phyloP scores from a whole-genome alignment of 768 basidiomycete species.

The Boletus bicolor region DNA sequence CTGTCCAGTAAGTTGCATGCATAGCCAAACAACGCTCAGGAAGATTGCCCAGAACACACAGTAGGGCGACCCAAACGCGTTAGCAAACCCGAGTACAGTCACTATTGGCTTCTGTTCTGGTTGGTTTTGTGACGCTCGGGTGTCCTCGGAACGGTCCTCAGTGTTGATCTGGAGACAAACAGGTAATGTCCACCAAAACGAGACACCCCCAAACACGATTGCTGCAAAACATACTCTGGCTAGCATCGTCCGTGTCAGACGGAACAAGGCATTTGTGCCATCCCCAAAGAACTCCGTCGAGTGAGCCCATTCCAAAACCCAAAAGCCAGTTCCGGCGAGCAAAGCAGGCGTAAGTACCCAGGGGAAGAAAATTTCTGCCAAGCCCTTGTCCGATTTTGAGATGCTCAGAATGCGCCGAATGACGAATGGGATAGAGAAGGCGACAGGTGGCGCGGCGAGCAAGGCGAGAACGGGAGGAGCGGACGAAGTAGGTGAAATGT shows the following conservation, averaged over 20 bases:
- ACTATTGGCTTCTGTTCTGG: conserved; percentile 42
- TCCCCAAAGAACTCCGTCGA: conserved; percentile 45
- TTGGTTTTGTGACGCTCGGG: conserved; percentile 4
- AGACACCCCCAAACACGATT: conserved; percentile 50
- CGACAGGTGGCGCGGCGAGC: conserved; percentile 51
- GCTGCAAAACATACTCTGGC: conserved; percentile 55
- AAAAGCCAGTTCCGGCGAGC: conserved; percentile 58
- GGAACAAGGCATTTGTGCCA: conserved; percentile 43
- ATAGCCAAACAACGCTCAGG: conserved; percentile 50
- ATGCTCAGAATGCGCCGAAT: conserved; percentile 57
- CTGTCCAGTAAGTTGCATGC: conserved; percentile 81
- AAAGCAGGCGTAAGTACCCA: conserved; percentile 57
- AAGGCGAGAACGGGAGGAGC: conserved; percentile 61
- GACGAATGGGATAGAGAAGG: conserved; percentile 53
- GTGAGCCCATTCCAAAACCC: conserved; percentile 82
- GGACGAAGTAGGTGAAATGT: conserved; percentile 65
- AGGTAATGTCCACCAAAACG: conserved; percentile 71
- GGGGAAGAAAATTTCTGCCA: conserved; percentile 63
- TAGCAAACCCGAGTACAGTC: conserved; percentile 79
- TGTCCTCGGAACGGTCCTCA: conserved; percentile 14
- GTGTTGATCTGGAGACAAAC: conserved; percentile 67
- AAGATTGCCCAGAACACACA: conserved; percentile 73
- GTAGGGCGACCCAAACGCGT: conserved; percentile 87
- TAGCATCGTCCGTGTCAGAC: conserved; percentile 54
- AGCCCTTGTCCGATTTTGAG: conserved; percentile 71